These are phyloP conservation scores for Pichia insulana DNA, from an alignment of 805 yeast genomes.

Conservation along the genomic window DNA sequence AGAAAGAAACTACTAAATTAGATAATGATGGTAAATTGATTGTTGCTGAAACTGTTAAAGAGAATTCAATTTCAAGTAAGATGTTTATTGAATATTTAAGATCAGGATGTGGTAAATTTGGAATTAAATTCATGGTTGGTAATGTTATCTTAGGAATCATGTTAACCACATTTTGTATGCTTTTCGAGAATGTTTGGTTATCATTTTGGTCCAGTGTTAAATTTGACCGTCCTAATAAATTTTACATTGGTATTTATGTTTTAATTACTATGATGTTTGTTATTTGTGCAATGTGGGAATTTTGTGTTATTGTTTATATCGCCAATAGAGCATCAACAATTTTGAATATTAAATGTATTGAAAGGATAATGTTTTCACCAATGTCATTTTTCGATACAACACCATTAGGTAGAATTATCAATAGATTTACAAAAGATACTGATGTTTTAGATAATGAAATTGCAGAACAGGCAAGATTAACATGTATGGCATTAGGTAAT, in stretches of 20 bases:
- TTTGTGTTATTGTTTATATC: constrained; percentile 39
- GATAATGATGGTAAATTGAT: constrained; percentile 27
- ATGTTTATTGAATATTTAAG: constrained; percentile 44
- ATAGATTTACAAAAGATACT: constrained; percentile 81
- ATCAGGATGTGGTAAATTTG: constrained; percentile 47
- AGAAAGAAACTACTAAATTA: constrained; percentile 17
- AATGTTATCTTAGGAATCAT: constrained; percentile 15
- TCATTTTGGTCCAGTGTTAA: constrained; percentile 66
- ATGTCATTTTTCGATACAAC: constrained; percentile 80
- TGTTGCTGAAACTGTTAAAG: constrained; percentile 26
- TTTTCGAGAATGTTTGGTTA: constrained; percentile 67
- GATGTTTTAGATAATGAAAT: constrained; percentile 76
- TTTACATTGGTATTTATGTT: constrained; percentile 68
- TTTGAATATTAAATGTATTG: constrained; percentile 54
- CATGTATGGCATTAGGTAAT: constrained; percentile 40
- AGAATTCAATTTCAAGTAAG: constrained; percentile 31
- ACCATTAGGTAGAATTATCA: constrained; percentile 79
- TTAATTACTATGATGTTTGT: constrained; percentile 46
- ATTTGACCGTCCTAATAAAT: constrained; percentile 35
- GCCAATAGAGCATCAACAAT: constrained; percentile 45
- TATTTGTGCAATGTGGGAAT: constrained; percentile 34
- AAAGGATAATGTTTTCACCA: constrained; percentile 61
- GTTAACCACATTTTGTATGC: constrained; percentile 39
- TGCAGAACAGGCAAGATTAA: constrained; percentile 59
- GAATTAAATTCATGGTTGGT: constrained; percentile 21